Evolutionary conservation across 345 rosid species (phyloP).

Genomic region (Microthlaspi erraticum): DNA sequence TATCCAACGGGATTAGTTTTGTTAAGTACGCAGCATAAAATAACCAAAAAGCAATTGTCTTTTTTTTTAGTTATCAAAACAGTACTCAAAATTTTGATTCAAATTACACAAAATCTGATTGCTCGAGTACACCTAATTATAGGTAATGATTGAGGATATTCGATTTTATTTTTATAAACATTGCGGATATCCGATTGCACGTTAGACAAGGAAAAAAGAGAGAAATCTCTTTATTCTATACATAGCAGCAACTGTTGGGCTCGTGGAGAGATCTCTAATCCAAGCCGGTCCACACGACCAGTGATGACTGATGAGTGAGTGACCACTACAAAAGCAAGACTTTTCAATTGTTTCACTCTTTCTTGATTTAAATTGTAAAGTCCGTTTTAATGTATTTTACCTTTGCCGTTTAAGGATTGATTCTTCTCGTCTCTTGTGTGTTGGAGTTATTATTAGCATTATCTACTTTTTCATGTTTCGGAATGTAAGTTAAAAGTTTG

Average conservation of each 20-base stretch:
- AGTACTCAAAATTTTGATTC: conserved; percentile 1
- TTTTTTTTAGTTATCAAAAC: too few relatives aligned
- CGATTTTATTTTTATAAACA: too few relatives aligned
- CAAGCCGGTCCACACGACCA: conserved; percentile 22
- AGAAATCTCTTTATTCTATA: not conserved
- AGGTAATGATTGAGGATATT: too few relatives aligned
- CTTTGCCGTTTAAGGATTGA: conserved; percentile 26
- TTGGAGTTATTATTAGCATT: conserved; percentile 34
- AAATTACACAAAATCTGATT: not conserved
- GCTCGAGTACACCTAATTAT: not conserved
- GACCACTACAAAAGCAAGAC: conserved; percentile 25
- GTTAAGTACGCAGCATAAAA: not conserved
- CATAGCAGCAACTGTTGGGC: conserved; percentile 10
- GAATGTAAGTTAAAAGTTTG: not conserved
- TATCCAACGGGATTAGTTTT: not conserved
- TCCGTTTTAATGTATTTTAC: conserved; percentile 10
- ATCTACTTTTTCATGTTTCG: conserved; percentile 2
- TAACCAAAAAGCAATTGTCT: not conserved
- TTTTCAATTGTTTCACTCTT: conserved; percentile 22
- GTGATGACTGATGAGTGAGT: not conserved
- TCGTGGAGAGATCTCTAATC: conserved; percentile 12
- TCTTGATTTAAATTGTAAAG: not conserved
- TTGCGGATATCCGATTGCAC: not conserved
- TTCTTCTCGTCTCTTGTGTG: conserved; percentile 42
- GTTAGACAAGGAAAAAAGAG: not conserved